phyloP scores from a whole-genome alignment of 2,329 filamentous ascomycete species.

The Arthrobotrys megalospora region DNA sequence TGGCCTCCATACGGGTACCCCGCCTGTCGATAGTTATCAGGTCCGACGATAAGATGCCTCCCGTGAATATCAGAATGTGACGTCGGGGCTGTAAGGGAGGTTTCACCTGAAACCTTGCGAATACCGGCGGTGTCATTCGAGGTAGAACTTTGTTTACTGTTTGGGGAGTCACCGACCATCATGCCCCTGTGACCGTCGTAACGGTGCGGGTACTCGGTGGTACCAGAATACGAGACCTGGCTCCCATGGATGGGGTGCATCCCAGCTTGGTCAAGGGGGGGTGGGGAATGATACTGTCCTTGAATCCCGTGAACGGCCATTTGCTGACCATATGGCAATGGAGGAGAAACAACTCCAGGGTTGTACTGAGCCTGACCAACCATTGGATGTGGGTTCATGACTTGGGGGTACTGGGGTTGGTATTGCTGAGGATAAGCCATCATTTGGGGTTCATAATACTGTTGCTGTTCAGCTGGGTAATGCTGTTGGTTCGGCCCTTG shows the following conservation, averaged over 20 bases:
- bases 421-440: constrained; percentile 44
- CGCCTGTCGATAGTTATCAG: constrained; percentile 31
- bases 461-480: constrained; percentile 16
- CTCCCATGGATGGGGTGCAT: constrained; percentile 18
- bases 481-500: constrained; percentile 28
- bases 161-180: constrained; percentile 26
- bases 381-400: constrained; percentile 31
- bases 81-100: constrained; percentile 28
- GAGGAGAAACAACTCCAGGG: constrained; percentile 40
- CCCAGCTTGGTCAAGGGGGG: background rate
- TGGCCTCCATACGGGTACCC: constrained; percentile 17
- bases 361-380: constrained; percentile 36
- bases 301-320: constrained; percentile 32
- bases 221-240: constrained; percentile 29
- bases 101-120: constrained; percentile 44
- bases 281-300: constrained; percentile 29
- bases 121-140: constrained; percentile 39
- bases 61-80: background rate
- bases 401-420: constrained; percentile 36
- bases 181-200: constrained; percentile 30
- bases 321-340: constrained; percentile 43
- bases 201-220: constrained; percentile 22
- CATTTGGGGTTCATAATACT: constrained; percentile 51
- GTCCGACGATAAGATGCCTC: constrained; percentile 8
- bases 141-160: constrained; percentile 40